Percentiles rank a stretch among this genome's conserved stretches.
phyloP scores from a whole-genome alignment of 306 rosid genomes.

The Pachyrhizus erosus region DNA sequence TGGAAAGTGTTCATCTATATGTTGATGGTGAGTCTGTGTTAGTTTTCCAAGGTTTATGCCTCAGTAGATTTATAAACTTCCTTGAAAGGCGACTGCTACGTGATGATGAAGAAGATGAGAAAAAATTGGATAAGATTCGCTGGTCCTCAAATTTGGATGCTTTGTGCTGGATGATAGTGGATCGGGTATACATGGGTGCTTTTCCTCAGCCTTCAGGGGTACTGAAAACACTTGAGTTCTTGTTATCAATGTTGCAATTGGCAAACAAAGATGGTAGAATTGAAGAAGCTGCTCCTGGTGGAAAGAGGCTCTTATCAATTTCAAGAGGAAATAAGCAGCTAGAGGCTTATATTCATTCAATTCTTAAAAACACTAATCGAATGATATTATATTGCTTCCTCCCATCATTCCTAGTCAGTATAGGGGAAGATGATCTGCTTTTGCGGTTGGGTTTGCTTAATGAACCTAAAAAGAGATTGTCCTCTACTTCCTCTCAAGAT shows the following conservation, averaged over 20 bases:
- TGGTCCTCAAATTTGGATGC: constrained; percentile 97
- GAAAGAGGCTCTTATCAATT: constrained; percentile 89
- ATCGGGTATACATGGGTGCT: constrained; percentile 98
- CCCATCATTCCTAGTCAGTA: constrained; percentile 77
- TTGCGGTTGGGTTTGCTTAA: constrained; percentile 67
- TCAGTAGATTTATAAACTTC: constrained; percentile 89
- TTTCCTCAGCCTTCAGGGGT: constrained; percentile 91
- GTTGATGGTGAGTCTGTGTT: constrained; percentile 83
- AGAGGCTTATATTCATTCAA: constrained; percentile 92
- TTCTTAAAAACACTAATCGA: constrained; percentile 91
- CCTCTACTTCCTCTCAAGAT: constrained; percentile 57
- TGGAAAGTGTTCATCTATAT: constrained; percentile 86
- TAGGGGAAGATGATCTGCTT: constrained; percentile 90
- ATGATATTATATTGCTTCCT: constrained; percentile 93
- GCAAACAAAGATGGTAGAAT: constrained; percentile 97
- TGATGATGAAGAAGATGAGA: constrained; percentile 96
- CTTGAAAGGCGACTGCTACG: constrained; percentile 97
- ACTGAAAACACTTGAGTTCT: constrained; percentile 90
- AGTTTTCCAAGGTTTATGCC: constrained; percentile 97
- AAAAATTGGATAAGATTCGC: constrained; percentile 92
- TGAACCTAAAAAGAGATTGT: constrained; percentile 69
- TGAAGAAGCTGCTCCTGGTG: constrained; percentile 92
- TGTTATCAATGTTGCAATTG: constrained; percentile 96
- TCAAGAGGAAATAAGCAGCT: constrained; percentile 93
- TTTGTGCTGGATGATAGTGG: constrained; percentile 95